Conservation (phyloP, 2,329 filamentous ascomycete genomes). For the Fusarium sp. region DNA sequence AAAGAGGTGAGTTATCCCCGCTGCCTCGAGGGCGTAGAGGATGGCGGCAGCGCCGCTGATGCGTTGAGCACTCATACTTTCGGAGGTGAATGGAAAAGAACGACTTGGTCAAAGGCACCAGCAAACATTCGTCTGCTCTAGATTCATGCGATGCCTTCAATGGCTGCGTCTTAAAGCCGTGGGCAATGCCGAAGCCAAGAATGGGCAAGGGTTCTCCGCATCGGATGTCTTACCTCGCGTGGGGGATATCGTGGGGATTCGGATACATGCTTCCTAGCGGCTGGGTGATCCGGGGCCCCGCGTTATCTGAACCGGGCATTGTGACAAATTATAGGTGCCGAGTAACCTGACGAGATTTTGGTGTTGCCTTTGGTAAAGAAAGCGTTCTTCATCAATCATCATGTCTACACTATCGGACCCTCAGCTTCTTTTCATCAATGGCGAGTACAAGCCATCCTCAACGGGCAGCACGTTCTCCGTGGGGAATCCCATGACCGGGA, state of each 20-base stretch:
- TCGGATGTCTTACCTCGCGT: background rate
- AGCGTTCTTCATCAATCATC: background rate
- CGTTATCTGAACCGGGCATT: background rate
- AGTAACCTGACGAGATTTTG: too few species aligned
- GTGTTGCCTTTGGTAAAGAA: too few species aligned
- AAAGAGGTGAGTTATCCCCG: slow-evolving; percentile 66
- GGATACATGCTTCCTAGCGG: background rate
- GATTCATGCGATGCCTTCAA: background rate
- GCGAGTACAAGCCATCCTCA: slow-evolving; percentile 39
- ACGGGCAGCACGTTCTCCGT: slow-evolving; percentile 47
- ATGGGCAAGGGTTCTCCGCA: background rate
- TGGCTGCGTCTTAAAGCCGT: background rate
- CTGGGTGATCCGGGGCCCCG: background rate
- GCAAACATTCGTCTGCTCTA: background rate
- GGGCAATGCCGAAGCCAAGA: background rate
- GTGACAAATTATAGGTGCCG: too few species aligned
- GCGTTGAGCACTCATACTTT: background rate
- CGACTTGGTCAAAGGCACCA: too few species aligned
- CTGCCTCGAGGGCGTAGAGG: slow-evolving; percentile 65
- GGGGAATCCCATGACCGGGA: slow-evolving; percentile 55
- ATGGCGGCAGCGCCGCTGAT: slow-evolving; percentile 1
- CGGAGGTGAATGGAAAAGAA: background rate
- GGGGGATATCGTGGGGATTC: background rate
- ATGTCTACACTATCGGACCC: slow-evolving; percentile 1
- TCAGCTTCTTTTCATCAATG: slow-evolving; percentile 45